Evolutionary conservation across 108 stramenopile species (phyloP), one percentile per base, ranked within the genome.

Genomic region (Cyclotella sp.): DNA sequence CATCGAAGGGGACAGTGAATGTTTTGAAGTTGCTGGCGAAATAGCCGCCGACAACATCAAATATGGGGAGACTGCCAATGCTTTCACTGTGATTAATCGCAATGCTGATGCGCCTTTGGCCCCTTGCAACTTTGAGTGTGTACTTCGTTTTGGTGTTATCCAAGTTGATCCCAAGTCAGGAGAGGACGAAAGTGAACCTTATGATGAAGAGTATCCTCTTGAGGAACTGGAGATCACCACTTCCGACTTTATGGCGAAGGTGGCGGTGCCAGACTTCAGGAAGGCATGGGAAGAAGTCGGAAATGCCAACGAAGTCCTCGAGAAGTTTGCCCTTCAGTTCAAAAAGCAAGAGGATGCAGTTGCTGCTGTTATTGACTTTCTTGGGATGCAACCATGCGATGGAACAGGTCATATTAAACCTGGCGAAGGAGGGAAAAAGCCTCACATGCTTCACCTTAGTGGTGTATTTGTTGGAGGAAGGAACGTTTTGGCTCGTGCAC

Each of bases 371-470:
- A 85, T 91, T 54, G 87, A 90, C 30, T 91, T 83, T 70, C 81
- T 96, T 43, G 95, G 95, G 15, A 93, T 97, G 93, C 87, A 88
- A 63, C 69, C 93, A 28, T 94, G 93, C 73, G 95, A 96, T 73
- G 92, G 91, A 16, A 95, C 94, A 11, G 81, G 81, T 6, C 79
- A 68, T 19, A 87, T 79, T 26, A 87, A 88, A 69, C 74, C 85
- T n/a, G 81, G 81, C 8, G 81, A 82, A 49, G 81, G 81, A 21
- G 86, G 84, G n/a, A 78, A 83, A 47, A 95, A 89, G 77, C 87
- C 90, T 22, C 92, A 93, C 71, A 83, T 91, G 68, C 76, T 94
- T 26, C 92, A 93, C 76, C 77, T 93, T 18, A 90, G 88, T 57
- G 93, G 95, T n/a, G 85, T 89, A 0, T 92, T 93, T 78, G 87